Evolutionary conservation across 768 basidiomycete genomes (phyloP).

Genomic region (Suillus weaverae): DNA sequence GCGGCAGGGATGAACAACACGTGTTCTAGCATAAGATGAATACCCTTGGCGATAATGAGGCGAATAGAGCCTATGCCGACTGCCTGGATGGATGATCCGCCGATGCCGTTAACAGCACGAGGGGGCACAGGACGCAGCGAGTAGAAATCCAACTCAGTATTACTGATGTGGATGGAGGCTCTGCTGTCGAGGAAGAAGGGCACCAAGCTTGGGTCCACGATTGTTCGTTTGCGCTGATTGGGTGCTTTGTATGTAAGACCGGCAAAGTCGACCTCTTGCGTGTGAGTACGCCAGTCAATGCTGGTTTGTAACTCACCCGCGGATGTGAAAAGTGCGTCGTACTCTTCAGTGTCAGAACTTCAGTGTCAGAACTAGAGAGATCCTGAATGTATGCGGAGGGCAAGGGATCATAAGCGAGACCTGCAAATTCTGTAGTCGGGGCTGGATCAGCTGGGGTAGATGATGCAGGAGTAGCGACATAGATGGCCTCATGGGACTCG

Average conservation of each 20-base stretch:
- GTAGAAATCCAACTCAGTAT: constrained; percentile 24
- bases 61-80: constrained; percentile 28
- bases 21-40: constrained; percentile 9
- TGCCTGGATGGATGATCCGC: constrained; percentile 26
- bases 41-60: constrained; percentile 16
- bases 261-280: too few species aligned
- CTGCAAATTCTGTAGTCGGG: too few species aligned
- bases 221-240: not conserved
- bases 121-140: constrained; percentile 23
- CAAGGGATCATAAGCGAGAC: too few species aligned
- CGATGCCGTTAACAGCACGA: constrained; percentile 27
- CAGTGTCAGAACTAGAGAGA: too few species aligned
- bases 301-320: too few species aligned
- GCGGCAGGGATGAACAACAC: constrained; percentile 22
- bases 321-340: too few species aligned
- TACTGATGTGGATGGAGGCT: constrained; percentile 26
- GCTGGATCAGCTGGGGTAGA: too few species aligned
- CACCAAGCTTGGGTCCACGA: not conserved
- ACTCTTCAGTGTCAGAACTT: too few species aligned
- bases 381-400: too few species aligned
- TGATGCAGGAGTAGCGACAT: too few species aligned
- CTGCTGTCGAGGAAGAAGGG: constrained; percentile 31
- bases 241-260: constrained; percentile 6
- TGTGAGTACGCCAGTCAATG: too few species aligned
- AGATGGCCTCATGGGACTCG: too few species aligned